Evolutionary conservation across 306 rosid species (phyloP).

Genomic region (Fragaria nilgerrensis): DNA sequence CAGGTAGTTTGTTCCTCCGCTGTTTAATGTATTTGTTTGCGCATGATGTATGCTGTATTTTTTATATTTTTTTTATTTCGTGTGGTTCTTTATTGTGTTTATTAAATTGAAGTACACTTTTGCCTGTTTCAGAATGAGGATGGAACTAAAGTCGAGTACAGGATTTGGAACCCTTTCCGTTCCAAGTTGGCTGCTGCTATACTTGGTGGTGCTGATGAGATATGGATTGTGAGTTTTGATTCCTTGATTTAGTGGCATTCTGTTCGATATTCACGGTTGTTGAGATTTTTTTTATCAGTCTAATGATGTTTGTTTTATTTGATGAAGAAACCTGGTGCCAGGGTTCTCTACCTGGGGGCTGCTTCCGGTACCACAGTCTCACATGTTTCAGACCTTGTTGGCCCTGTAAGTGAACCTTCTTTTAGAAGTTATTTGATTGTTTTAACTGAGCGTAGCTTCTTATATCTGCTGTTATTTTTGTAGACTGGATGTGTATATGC

Average conservation of each 20-base stretch:
- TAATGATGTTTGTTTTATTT: background rate
- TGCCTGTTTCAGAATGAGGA: constrained; percentile 61
- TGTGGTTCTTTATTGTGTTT: background rate
- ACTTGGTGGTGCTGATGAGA: constrained; percentile 86
- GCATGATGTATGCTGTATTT: background rate
- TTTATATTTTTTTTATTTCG: too few species aligned
- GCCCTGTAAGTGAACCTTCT: constrained; percentile 55
- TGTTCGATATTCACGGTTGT: background rate
- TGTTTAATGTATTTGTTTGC: background rate
- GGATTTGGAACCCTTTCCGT: constrained; percentile 93
- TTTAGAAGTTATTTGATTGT: background rate
- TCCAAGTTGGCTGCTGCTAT: constrained; percentile 91
- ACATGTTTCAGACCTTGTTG: constrained; percentile 93
- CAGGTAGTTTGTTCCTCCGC: constrained; percentile 42
- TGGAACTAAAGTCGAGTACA: constrained; percentile 70
- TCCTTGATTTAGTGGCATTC: background rate
- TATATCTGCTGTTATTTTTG: constrained; percentile 1
- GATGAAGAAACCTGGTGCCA: constrained; percentile 72
- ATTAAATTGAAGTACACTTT: background rate
- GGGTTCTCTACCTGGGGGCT: constrained; percentile 86
- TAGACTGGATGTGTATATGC: constrained; percentile 90
- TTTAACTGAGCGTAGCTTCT: background rate
- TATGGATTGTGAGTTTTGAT: constrained; percentile 55
- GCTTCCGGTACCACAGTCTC: constrained; percentile 97
- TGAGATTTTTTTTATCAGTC: background rate